A percentile compares a stretch with the other conserved stretches of the same genome.
Evolutionary conservation across 495 filamentous ascomycete genomes (phyloP).

Genomic region (Collariella sp.): DNA sequence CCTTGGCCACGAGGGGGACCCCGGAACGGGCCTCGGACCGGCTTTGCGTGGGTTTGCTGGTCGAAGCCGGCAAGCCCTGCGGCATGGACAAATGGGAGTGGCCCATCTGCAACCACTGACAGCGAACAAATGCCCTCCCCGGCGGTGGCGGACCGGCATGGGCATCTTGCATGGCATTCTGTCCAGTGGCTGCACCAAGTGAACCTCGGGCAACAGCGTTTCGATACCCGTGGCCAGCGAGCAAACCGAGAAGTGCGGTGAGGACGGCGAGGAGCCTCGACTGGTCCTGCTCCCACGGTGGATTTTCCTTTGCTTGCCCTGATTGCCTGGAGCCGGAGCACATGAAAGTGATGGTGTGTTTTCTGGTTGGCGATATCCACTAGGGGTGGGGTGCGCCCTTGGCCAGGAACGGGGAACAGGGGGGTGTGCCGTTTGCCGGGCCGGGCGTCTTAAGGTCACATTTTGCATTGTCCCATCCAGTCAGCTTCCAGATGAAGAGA

Average conservation of each 20-base stretch:
- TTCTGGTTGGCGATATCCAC: background rate
- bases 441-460: background rate
- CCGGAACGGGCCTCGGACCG: constrained; percentile 22
- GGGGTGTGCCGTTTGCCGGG: background rate
- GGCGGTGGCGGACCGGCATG: constrained; percentile 21
- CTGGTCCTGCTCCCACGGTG: background rate
- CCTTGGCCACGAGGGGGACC: constrained; percentile 9
- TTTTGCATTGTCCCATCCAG: constrained; percentile 9
- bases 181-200: background rate
- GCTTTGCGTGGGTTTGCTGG: constrained; percentile 19
- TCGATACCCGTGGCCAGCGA: background rate
- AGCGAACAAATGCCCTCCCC: constrained; percentile 12
- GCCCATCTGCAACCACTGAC: constrained; percentile 2
- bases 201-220: background rate
- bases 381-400: background rate
- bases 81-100: constrained; percentile 13
- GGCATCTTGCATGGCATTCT: background rate
- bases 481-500: background rate
- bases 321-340: background rate
- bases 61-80: constrained; percentile 9
- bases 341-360: background rate
- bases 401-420: background rate
- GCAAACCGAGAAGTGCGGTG: background rate
- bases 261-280: background rate
- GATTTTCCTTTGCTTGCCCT: background rate